Conservation (phyloP, 352 stramenopile genomes). For the Salisapilia sapeloensis region DNA sequence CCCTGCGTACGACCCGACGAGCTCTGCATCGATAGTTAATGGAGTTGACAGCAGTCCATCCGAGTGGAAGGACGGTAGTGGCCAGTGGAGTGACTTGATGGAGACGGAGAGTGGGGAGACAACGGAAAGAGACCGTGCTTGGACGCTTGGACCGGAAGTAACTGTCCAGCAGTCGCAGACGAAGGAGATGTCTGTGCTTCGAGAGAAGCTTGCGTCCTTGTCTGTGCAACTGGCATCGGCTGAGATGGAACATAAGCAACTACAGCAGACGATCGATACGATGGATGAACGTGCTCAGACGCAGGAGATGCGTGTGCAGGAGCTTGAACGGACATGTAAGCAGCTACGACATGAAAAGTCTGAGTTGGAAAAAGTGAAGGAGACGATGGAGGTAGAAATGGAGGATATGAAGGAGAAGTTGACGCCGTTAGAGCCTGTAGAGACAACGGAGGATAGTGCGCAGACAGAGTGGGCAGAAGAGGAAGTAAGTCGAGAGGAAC, state of each 20-base stretch:
- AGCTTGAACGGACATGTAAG: slow-evolving; percentile 39
- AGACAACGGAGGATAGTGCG: not conserved
- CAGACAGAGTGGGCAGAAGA: not conserved
- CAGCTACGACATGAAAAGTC: slow-evolving; percentile 24
- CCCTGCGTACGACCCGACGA: slow-evolving; percentile 36
- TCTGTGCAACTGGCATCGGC: slow-evolving; percentile 42
- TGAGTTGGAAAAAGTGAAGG: slow-evolving; percentile 23
- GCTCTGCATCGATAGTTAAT: too few relatives aligned
- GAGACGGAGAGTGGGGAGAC: too few relatives aligned
- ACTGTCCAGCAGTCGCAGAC: slow-evolving; percentile 19
- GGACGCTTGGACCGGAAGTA: not conserved
- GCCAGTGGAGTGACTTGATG: not conserved
- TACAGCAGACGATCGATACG: slow-evolving; percentile 34
- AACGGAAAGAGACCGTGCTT: too few relatives aligned
- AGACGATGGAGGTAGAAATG: slow-evolving; percentile 30
- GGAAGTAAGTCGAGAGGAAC: too few relatives aligned
- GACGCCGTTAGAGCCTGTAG: not conserved
- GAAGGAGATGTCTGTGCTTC: slow-evolving; percentile 50
- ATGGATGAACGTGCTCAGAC: slow-evolving; percentile 64
- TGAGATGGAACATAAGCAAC: slow-evolving; percentile 42
- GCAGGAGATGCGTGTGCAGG: slow-evolving; percentile 36
- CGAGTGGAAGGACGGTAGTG: too few relatives aligned
- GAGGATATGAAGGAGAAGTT: not conserved
- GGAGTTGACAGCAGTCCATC: too few relatives aligned
- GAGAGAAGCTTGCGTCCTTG: slow-evolving; percentile 45